Percentiles rank a stretch among this genome's conserved stretches.
Conservation (phyloP, 805 yeast species). For the Yamadazyma philogaea region DNA sequence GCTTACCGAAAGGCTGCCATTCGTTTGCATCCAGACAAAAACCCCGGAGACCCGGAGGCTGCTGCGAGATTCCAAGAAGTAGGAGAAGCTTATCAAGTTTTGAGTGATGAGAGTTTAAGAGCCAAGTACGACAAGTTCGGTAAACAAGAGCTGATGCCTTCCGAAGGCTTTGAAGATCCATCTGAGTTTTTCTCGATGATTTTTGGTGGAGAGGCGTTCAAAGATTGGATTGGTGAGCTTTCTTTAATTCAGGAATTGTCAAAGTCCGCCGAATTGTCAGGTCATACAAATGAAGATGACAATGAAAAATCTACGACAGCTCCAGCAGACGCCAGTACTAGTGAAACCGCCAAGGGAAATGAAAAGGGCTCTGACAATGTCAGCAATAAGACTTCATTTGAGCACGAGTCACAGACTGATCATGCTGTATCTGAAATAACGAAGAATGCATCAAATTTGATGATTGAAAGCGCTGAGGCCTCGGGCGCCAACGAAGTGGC, state of each 20-base stretch:
- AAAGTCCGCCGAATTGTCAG: conserved; percentile 42
- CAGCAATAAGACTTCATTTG: no score
- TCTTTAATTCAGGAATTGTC: conserved; percentile 47
- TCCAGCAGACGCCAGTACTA: neutral
- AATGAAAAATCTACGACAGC: neutral
- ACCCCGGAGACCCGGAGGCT: conserved; percentile 44
- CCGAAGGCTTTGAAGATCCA: conserved; percentile 76
- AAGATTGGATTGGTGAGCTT: conserved; percentile 80
- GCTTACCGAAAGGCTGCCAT: conserved; percentile 47
- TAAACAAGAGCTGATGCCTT: conserved; percentile 59
- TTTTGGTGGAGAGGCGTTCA: conserved; percentile 80
- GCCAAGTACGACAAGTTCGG: conserved; percentile 73
- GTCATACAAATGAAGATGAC: conserved; percentile 30
- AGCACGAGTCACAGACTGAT: conserved; percentile 11
- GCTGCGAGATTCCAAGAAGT: conserved; percentile 45
- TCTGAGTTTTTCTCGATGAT: conserved; percentile 77
- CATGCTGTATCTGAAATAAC: conserved; percentile 5
- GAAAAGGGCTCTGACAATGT: no score
- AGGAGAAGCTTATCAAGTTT: conserved; percentile 74
- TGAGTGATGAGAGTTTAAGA: conserved; percentile 62
- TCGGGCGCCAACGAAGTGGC: conserved; percentile 22
- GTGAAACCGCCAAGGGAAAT: neutral
- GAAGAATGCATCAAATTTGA: conserved; percentile 6
- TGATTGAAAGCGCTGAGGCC: conserved; percentile 17
- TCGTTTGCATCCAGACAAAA: conserved; percentile 43